A percentile compares a stretch with the other conserved stretches of the same genome.
Evolutionary conservation across 306 rosid species (phyloP).

Genomic region (barrel medic (Medicago truncatula)): DNA sequence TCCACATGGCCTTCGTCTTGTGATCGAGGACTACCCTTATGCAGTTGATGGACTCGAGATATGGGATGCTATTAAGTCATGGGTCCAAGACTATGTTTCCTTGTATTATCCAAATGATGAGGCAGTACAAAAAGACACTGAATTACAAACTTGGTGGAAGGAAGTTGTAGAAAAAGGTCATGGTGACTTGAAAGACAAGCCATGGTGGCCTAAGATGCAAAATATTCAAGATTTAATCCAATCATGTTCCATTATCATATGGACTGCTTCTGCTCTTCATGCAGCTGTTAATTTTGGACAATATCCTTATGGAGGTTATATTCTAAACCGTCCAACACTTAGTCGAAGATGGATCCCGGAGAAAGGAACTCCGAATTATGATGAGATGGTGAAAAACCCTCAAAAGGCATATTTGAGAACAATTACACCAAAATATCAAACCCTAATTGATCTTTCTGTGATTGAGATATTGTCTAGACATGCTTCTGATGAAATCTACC

Average conservation of each 20-base stretch:
- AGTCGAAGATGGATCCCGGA: conserved; percentile 18
- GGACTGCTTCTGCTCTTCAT: conserved; percentile 21
- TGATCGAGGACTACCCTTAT: conserved; percentile 69
- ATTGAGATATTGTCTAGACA: conserved; percentile 19
- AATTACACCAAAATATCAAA: conserved; percentile 15
- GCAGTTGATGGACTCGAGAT: conserved; percentile 68
- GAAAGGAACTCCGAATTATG: not conserved
- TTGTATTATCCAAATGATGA: conserved; percentile 57
- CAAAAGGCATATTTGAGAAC: conserved; percentile 30
- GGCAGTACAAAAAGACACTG: conserved; percentile 50
- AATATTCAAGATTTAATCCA: not conserved
- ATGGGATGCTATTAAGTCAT: conserved; percentile 69
- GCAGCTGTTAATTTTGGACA: conserved; percentile 31
- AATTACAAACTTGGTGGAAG: conserved; percentile 80
- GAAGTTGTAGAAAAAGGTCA: conserved; percentile 64
- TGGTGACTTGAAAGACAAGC: conserved; percentile 47
- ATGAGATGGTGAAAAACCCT: conserved; percentile 7
- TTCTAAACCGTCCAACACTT: conserved; percentile 7
- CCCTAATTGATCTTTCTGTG: conserved; percentile 13
- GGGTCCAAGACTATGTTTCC: conserved; percentile 64
- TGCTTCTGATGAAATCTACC: conserved; percentile 10
- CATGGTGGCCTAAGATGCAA: conserved; percentile 39
- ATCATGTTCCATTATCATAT: conserved; percentile 11
- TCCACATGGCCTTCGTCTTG: conserved; percentile 62
- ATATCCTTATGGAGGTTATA: conserved; percentile 18